Conservation (phyloP, 2,329 filamentous ascomycete species). For the Xylaria hypoxylon region DNA sequence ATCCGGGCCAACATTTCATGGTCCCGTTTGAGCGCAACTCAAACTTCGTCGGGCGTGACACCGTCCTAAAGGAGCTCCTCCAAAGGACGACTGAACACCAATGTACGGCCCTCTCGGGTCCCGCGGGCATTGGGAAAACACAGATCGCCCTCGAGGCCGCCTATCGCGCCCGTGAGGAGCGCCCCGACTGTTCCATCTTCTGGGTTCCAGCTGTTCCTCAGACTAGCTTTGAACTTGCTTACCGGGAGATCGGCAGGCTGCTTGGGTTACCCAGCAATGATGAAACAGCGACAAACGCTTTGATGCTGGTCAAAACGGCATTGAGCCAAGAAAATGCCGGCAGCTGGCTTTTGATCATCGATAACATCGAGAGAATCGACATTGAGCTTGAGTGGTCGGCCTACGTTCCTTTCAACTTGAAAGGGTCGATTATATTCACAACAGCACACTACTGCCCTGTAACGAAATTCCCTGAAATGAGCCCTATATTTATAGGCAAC, state of each 20-base stretch:
- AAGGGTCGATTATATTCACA: conserved; percentile 6
- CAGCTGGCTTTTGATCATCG: background rate
- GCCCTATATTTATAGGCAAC: no score
- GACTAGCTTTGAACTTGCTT: background rate
- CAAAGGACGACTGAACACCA: background rate
- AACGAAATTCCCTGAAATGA: background rate
- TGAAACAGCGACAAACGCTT: background rate
- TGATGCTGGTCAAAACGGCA: background rate
- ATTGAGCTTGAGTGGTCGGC: background rate
- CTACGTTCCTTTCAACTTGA: background rate
- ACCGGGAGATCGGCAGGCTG: background rate
- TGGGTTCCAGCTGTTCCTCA: conserved; percentile 1
- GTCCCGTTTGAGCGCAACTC: background rate
- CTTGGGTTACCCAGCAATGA: background rate
- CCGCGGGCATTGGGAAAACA: conserved; percentile 3
- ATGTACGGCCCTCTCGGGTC: background rate
- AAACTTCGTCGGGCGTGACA: background rate
- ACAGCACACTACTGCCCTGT: background rate
- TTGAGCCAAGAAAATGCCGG: background rate
- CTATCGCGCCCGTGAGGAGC: background rate
- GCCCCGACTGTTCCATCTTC: conserved; percentile 14
- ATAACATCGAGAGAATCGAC: conserved; percentile 1
- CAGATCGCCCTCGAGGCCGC: conserved; percentile 15
- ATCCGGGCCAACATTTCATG: conserved; percentile 1
- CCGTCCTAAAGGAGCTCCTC: background rate